phyloP scores from a whole-genome alignment of 2,329 filamentous ascomycete genomes.

The Aureobasidium sp. region DNA sequence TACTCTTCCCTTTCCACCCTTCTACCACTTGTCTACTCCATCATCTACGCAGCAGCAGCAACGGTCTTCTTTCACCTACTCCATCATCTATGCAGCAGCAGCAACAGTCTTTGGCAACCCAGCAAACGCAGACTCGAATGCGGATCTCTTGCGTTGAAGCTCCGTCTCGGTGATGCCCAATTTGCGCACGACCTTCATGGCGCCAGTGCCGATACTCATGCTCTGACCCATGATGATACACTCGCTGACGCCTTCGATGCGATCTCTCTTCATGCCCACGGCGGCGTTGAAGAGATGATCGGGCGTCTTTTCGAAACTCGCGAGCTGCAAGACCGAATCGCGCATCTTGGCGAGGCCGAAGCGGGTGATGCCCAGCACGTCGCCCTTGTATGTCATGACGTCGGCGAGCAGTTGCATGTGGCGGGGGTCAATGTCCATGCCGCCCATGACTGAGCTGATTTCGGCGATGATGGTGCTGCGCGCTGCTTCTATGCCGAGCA shows the following conservation, averaged over 20 bases:
- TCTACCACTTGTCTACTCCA: too few species aligned
- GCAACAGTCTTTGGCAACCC: neutral
- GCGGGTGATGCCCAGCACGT: conserved; percentile 90
- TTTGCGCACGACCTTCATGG: conserved; percentile 78
- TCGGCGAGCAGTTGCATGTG: conserved; percentile 97
- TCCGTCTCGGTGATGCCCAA: conserved; percentile 60
- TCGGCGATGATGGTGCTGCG: conserved; percentile 81
- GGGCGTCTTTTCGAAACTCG: conserved; percentile 95
- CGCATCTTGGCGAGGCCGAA: conserved; percentile 96
- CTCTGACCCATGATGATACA: conserved; percentile 98
- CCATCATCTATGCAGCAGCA: neutral
- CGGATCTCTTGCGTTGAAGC: conserved; percentile 18
- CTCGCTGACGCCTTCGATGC: conserved; percentile 88
- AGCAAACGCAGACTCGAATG: conserved; percentile 18
- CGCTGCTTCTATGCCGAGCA: conserved; percentile 92
- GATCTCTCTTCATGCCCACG: conserved; percentile 82
- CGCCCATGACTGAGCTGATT: conserved; percentile 81
- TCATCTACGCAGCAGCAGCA: too few species aligned
- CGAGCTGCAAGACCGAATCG: conserved; percentile 86
- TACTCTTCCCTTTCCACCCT: too few species aligned
- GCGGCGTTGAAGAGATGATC: conserved; percentile 96
- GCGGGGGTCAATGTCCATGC: conserved; percentile 92
- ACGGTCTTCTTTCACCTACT: too few species aligned
- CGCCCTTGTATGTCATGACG: conserved; percentile 98
- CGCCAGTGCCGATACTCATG: conserved; percentile 83